phyloP scores from a whole-genome alignment of 768 basidiomycete genomes.

The Macrolepiota fuliginosa region DNA sequence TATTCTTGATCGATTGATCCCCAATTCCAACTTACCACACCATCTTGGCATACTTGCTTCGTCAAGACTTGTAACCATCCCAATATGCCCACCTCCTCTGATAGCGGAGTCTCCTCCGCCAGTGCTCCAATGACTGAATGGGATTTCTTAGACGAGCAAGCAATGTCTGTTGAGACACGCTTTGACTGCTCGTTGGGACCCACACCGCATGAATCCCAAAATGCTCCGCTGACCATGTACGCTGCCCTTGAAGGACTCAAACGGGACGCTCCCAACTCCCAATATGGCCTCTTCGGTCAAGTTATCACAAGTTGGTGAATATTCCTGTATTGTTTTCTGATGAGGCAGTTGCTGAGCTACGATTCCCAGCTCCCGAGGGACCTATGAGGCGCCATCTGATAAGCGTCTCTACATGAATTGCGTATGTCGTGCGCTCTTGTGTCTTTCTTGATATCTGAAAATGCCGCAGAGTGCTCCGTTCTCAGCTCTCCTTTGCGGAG shows the following conservation, averaged over 20 bases:
- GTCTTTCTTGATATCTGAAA: not conserved
- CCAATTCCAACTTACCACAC: not conserved
- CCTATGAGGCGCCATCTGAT: conserved; percentile 34
- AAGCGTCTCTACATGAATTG: conserved; percentile 67
- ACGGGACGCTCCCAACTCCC: conserved; percentile 27
- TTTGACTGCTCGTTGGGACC: conserved; percentile 16
- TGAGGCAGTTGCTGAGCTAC: not conserved
- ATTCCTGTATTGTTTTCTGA: not conserved
- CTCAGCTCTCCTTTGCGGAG: conserved; percentile 74
- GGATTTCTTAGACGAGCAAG: conserved; percentile 25
- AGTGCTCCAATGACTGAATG: conserved; percentile 22
- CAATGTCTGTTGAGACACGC: conserved; percentile 20
- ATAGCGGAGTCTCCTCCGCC: not conserved
- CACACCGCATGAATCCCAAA: conserved; percentile 34
- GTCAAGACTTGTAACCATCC: too few relatives aligned
- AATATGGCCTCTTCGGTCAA: conserved; percentile 65
- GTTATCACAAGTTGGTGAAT: conserved; percentile 44
- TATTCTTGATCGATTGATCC: not conserved
- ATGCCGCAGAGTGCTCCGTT: conserved; percentile 64
- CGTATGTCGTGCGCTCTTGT: conserved; percentile 27
- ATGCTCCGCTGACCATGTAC: conserved; percentile 51
- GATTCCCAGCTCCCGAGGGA: conserved; percentile 31
- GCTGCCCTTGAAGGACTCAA: conserved; percentile 40
- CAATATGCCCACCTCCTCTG: not conserved
- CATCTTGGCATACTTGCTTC: too few relatives aligned